These are phyloP conservation scores for Cutaneotrichosporon spelunceum DNA, from an alignment of 1,284 basidiomycete genomes.

Conservation along the genomic window DNA sequence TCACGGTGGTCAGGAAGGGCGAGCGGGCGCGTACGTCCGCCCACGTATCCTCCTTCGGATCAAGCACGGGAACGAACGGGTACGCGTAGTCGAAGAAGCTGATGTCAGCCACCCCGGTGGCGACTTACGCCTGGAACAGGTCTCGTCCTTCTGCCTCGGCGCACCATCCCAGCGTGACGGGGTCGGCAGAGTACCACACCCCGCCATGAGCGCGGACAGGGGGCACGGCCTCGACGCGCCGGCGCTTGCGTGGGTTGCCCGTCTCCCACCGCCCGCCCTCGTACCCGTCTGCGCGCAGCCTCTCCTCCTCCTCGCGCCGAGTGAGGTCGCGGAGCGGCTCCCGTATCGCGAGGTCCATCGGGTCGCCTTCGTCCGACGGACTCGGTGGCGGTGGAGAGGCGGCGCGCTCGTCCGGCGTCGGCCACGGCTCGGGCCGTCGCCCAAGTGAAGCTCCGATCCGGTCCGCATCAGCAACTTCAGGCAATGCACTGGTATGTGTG, in stretches of 20 bases:
- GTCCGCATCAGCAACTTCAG: not conserved
- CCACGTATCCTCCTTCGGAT: conserved; percentile 32
- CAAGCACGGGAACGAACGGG: conserved; percentile 32
- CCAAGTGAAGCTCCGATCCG: not conserved
- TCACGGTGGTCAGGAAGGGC: conserved; percentile 31
- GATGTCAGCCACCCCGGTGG: not conserved
- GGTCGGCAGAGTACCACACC: conserved; percentile 16
- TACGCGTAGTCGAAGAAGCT: conserved; percentile 34
- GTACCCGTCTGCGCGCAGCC: conserved; percentile 16
- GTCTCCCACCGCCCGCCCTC: not conserved
- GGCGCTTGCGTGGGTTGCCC: conserved; percentile 1
- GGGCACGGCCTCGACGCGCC: not conserved
- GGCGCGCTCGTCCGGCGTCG: not conserved
- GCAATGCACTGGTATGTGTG: conserved; percentile 1
- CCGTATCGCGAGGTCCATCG: conserved; percentile 4
- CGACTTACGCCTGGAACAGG: conserved; percentile 26
- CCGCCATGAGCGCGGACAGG: conserved; percentile 1
- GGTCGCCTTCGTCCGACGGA: conserved; percentile 14
- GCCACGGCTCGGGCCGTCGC: not conserved
- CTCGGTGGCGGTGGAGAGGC: not conserved
- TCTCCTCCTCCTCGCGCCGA: conserved; percentile 20
- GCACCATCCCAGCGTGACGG: conserved; percentile 25
- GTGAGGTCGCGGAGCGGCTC: conserved; percentile 21
- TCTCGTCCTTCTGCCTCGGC: conserved; percentile 24
- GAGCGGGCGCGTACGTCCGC: conserved; percentile 30